phyloP scores from a whole-genome alignment of 768 basidiomycete species.

The button mushroom (Agaricus bisporus) region DNA sequence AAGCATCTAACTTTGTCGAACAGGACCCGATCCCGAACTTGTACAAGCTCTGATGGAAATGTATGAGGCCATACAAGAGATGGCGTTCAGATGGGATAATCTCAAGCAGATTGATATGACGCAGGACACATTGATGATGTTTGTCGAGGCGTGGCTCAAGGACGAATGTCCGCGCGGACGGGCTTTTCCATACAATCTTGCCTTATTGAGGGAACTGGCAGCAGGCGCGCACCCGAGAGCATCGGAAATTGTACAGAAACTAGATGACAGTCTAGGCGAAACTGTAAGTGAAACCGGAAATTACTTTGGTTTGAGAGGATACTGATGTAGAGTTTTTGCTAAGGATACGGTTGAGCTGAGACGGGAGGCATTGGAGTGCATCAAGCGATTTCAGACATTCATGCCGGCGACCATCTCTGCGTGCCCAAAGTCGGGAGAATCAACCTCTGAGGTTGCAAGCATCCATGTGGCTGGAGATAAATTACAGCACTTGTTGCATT shows the following conservation, averaged over 20 bases:
- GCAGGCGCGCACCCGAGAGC: slow-evolving; percentile 26
- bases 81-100: slow-evolving; percentile 25
- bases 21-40: slow-evolving; percentile 47
- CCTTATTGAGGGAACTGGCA: slow-evolving; percentile 40
- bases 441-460: slow-evolving; percentile 16
- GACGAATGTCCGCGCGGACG: slow-evolving; percentile 20
- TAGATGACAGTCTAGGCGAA: slow-evolving; percentile 12
- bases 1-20: background rate
- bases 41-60: slow-evolving; percentile 50
- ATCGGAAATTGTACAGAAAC: slow-evolving; percentile 9
- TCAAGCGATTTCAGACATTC: slow-evolving; percentile 55
- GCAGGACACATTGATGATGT: slow-evolving; percentile 32
- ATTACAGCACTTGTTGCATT: slow-evolving; percentile 34
- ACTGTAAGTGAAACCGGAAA: slow-evolving; percentile 19
- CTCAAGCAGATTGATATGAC: slow-evolving; percentile 17
- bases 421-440: slow-evolving; percentile 22
- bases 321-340: background rate
- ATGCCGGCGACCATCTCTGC: slow-evolving; percentile 45
- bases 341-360: background rate
- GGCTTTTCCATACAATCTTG: slow-evolving; percentile 35
- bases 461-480: slow-evolving; percentile 24
- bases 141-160: slow-evolving; percentile 28
- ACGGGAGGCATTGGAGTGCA: slow-evolving; percentile 30
- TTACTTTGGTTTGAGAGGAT: background rate
- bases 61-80: slow-evolving; percentile 45